Percentiles rank a stretch among this genome's conserved stretches.
phyloP scores from a whole-genome alignment of 2,329 filamentous ascomycete genomes.

The Ploettnerulaceae sp. region DNA sequence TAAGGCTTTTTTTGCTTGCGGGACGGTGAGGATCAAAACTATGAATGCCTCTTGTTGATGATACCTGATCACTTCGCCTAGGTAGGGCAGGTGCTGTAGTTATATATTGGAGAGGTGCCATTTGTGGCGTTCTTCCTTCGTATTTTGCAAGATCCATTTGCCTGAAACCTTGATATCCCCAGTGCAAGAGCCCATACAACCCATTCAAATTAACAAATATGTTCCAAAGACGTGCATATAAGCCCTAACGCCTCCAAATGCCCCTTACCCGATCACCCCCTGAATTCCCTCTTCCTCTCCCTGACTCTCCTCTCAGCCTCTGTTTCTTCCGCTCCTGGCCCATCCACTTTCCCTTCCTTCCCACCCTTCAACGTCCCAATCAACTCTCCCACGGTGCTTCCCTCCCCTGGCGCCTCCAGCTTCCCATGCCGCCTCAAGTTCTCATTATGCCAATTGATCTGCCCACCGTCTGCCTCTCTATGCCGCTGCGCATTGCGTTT shows the following conservation, averaged over 20 bases:
- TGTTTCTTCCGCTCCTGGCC: constrained; percentile 16
- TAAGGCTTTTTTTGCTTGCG: constrained; percentile 1
- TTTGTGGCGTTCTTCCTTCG: background rate
- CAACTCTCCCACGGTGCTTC: constrained; percentile 33
- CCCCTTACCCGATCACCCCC: background rate
- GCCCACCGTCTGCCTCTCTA: constrained; percentile 52
- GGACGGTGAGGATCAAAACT: background rate
- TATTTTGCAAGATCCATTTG: no score
- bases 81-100: constrained; percentile 9
- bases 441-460: constrained; percentile 51
- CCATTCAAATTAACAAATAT: no score
- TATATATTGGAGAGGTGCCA: constrained; percentile 7
- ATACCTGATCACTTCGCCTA: constrained; percentile 13
- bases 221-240: no score
- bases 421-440: constrained; percentile 47
- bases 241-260: no score
- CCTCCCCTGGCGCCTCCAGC: constrained; percentile 37
- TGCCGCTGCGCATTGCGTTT: constrained; percentile 59
- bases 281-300: constrained; percentile 17
- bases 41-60: constrained; percentile 4
- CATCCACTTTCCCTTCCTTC: constrained; percentile 6
- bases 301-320: constrained; percentile 25
- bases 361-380: constrained; percentile 20
- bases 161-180: no score
- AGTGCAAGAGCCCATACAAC: no score